Conservation (phyloP, 73 alveolate species). For the Symbiodinium natans region DNA sequence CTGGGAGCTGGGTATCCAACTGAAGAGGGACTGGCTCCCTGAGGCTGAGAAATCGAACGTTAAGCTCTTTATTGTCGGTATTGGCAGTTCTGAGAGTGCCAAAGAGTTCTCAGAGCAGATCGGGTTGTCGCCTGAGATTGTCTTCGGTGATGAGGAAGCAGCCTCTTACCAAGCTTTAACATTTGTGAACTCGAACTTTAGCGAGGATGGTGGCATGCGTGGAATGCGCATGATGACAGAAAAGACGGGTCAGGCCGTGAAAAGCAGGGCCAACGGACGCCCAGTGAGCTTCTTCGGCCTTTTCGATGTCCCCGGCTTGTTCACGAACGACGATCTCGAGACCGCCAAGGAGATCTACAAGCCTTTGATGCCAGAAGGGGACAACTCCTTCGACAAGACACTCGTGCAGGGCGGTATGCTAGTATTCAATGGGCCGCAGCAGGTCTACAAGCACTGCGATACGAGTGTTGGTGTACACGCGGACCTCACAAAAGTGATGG, state of each 20-base stretch:
- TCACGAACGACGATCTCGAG: slow-evolving; percentile 51
- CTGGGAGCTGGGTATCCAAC: slow-evolving; percentile 91
- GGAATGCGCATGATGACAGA: slow-evolving; percentile 79
- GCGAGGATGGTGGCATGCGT: slow-evolving; percentile 45
- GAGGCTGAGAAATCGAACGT: slow-evolving; percentile 23
- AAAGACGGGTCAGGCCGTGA: slow-evolving; percentile 32
- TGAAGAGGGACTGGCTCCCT: slow-evolving; percentile 78
- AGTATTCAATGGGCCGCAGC: slow-evolving; percentile 38
- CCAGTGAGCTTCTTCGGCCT: slow-evolving; percentile 77
- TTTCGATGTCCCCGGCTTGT: slow-evolving; percentile 27
- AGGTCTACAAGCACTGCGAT: slow-evolving; percentile 52
- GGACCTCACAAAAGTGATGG: slow-evolving; percentile 43
- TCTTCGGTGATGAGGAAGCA: slow-evolving; percentile 73
- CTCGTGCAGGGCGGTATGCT: slow-evolving; percentile 51
- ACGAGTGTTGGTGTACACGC: slow-evolving; percentile 57
- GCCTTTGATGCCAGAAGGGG: slow-evolving; percentile 53
- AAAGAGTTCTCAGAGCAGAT: slow-evolving; percentile 64
- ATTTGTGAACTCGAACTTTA: slow-evolving; percentile 58
- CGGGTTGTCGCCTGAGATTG: slow-evolving; percentile 31
- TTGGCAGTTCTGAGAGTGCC: slow-evolving; percentile 43
- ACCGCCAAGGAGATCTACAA: slow-evolving; percentile 63
- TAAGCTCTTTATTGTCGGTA: slow-evolving; percentile 45
- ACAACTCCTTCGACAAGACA: slow-evolving; percentile 52
- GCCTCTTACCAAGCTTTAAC: neutral
- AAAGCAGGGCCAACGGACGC: slow-evolving; percentile 64